These are phyloP conservation scores for Fusarium sp. DNA, from an alignment of 2,329 filamentous ascomycete genomes.

Conservation along the genomic window DNA sequence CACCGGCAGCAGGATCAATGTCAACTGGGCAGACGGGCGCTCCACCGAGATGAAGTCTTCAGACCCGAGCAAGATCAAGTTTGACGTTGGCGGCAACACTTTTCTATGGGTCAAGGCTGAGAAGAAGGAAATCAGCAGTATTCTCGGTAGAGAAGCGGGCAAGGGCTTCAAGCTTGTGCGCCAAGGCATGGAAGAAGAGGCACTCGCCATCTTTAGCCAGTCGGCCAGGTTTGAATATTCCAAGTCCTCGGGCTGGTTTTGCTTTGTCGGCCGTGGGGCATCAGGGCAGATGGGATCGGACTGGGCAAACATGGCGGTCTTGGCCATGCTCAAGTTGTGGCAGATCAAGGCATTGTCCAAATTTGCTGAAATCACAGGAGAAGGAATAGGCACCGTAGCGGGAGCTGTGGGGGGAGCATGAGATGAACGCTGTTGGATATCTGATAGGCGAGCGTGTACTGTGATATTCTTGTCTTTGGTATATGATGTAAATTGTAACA, in stretches of 20 bases:
- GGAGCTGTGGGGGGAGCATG: background rate
- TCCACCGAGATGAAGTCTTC: slow-evolving; percentile 11
- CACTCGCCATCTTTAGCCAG: slow-evolving; percentile 9
- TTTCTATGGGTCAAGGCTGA: background rate
- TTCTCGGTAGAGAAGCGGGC: slow-evolving; percentile 2
- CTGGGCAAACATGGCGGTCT: slow-evolving; percentile 3
- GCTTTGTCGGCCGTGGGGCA: background rate
- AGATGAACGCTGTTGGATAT: background rate
- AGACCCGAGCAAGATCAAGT: slow-evolving; percentile 1
- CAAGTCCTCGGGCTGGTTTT: slow-evolving; percentile 5
- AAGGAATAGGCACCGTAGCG: background rate
- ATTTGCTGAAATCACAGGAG: background rate
- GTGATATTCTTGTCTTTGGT: background rate
- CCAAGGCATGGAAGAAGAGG: background rate
- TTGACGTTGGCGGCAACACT: slow-evolving; percentile 1
- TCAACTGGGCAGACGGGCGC: slow-evolving; percentile 6
- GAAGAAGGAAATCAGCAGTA: background rate
- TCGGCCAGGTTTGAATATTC: background rate
- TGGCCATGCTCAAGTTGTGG: slow-evolving; percentile 15
- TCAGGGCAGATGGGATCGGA: slow-evolving; percentile 9
- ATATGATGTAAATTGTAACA: background rate
- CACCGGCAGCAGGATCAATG: slow-evolving; percentile 1
- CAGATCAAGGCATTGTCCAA: slow-evolving; percentile 6
- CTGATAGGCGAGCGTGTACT: background rate
- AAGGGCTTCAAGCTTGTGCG: slow-evolving; percentile 1